Conservation (phyloP, 75 land plant species). For the Pseudotsuga menziesii region DNA sequence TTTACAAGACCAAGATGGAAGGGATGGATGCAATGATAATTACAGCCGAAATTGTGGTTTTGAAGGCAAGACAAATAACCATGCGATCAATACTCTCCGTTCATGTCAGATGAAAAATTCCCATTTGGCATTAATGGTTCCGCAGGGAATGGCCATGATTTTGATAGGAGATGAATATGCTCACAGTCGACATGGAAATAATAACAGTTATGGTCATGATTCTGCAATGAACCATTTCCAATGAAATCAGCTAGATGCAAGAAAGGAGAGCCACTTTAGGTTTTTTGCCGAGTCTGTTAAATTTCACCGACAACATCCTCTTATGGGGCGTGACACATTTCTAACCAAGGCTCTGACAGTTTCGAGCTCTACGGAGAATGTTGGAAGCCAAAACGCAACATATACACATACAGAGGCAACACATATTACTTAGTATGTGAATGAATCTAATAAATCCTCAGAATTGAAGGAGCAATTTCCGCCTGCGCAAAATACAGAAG, state of each 20-base stretch:
- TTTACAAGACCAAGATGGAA: no score
- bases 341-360: slow-evolving; percentile 34
- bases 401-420: not conserved
- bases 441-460: not conserved
- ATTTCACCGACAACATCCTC: slow-evolving; percentile 56
- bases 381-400: not conserved
- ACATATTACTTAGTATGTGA: not conserved
- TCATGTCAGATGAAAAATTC: no score
- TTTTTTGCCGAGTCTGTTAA: slow-evolving; percentile 74
- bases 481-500: not conserved
- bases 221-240: slow-evolving; percentile 74
- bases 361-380: not conserved
- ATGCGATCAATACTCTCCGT: no score
- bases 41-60: no score
- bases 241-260: slow-evolving; percentile 78
- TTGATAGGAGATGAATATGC: slow-evolving; percentile 99
- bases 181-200: slow-evolving; percentile 96
- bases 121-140: no score
- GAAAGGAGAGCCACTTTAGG: slow-evolving; percentile 49
- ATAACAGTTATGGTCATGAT: slow-evolving; percentile 98
- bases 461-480: not conserved
- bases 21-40: no score
- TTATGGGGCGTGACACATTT: slow-evolving; percentile 63
- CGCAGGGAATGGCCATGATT: slow-evolving; percentile 98
- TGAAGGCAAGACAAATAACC: no score